Percentiles rank a stretch among this genome's conserved stretches.
These are phyloP conservation scores for Coelastrella sp. DNA, from an alignment of 139 green algal species.

Conservation along the genomic window DNA sequence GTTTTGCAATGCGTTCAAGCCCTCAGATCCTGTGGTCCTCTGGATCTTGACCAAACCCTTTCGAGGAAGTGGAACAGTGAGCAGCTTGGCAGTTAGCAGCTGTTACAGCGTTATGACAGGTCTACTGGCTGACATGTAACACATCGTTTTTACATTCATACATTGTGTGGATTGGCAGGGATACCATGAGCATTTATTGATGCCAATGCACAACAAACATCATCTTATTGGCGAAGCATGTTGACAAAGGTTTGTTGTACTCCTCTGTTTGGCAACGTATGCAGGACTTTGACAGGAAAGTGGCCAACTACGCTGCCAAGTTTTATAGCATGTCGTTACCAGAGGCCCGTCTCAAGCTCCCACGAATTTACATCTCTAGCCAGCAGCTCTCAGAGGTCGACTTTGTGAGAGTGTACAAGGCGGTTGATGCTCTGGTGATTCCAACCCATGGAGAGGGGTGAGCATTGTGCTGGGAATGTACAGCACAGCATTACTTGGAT, in stretches of 20 bases:
- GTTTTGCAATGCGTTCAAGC: conserved; percentile 40
- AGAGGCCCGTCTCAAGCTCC: neutral
- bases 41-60: conserved; percentile 53
- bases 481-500: too few species aligned
- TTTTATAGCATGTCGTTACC: conserved; percentile 12
- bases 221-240: too few species aligned
- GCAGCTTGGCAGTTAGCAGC: neutral
- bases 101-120: neutral
- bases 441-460: conserved; percentile 70
- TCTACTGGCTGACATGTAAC: neutral
- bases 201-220: too few species aligned
- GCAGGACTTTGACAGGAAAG: conserved; percentile 36
- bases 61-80: conserved; percentile 17
- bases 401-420: conserved; percentile 44
- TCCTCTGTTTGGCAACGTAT: neutral
- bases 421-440: conserved; percentile 71
- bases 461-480: neutral
- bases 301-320: neutral
- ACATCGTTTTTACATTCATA: neutral
- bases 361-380: conserved; percentile 45
- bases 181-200: too few species aligned
- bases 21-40: conserved; percentile 40
- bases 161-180: too few species aligned
- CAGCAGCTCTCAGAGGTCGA: conserved; percentile 7
- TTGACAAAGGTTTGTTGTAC: neutral